Evolutionary conservation across 768 basidiomycete species (phyloP), one percentile per base, ranked within the genome.

Genomic region (Suillus subaureus): DNA sequence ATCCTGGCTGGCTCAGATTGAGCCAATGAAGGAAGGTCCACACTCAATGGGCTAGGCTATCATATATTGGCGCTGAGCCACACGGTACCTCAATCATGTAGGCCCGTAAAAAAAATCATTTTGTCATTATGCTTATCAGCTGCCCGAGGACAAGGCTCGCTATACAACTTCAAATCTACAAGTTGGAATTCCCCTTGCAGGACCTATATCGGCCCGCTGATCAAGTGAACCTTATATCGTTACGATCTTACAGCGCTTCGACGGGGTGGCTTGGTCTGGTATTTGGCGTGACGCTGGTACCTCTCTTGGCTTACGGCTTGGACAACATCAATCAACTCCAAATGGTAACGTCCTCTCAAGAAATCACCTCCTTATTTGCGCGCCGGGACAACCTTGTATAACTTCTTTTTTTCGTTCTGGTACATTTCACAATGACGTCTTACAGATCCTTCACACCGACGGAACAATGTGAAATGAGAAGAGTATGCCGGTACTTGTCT

Each of bases 291-390:
- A 33, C 33, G 6, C 21, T 1, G 21, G 54, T 55, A 7, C 54
- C 33, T 55, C 54, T 33, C 31, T 55, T 55, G 54, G 54, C 54
- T 55, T 55, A 55, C 54, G 54, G 31, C 54, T 55, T n/a, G 31
- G 12, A 55, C 12, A 7, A 51, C 51, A 28, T 28, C 15, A 52
- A 33, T 33, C 52, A 31, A 35, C 35, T 55, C 21, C 54, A 55
- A 55, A 55, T n/a, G 33, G 54, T 21, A 55, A 35, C 31, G 54
- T n/a, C 6, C 33, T 35, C 52, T 12, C 31, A 33, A n/a, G 18
- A 33, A 21, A 21, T 55, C 4, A 2, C 54, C 33, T 55, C 33
- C 33, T 35, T 55, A 35, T 33, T 6, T 35, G 54, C 21, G 31
- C 54, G 12, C 21, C 12, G 3, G 54, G 6, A 55, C n/a, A n/a